Evolutionary conservation across 306 rosid genomes (phyloP), one percentile per base, ranked within the genome.

Genomic region (Morella rubra): DNA sequence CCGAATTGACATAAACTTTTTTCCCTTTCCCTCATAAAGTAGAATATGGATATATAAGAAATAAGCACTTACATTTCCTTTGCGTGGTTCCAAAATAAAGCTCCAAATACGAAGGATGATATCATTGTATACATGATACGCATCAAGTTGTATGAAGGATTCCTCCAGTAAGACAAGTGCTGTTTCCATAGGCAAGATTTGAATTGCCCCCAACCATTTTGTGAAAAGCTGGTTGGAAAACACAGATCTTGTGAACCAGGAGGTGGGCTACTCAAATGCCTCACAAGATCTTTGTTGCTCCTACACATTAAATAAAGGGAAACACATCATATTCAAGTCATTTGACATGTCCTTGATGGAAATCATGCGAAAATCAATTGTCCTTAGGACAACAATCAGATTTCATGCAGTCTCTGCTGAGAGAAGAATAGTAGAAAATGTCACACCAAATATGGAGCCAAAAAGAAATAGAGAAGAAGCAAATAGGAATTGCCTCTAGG

Each of bases 111-210:
- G 16, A 65, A 18, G 42, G 15, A 24, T 1, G 4, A 7, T 41
- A 41, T 1, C 41, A 65, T 14, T 1, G 71, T 16, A 65, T 40
- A 7, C 24, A 41, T 2, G 3, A 65, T 16, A 8, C 50, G 44
- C 24, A 1, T 65, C 45, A 18, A 42, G 71, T 65, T 65, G 71
- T 65, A 65, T 41, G 71, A 8, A 1, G 71, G 71, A 65, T n/a
- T 65, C 71, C 50, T 65, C 71, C 71, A 65, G 42, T 54, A 65
- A 27, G 96, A 85, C 84, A 88, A 77, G 72, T 85, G 73, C 20
- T 89, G 93, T 78, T 89, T 91, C 96, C 91, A 91, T 49, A 87
- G 69, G 82, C 96, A 89, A 1, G 86, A 81, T 82, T 85, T 91
- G 66, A 89, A 89, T 80, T 89, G 96, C 77, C 75, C 89, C 90